Evolutionary conservation across 805 yeast species (phyloP).

Genomic region (Yarrowia deformans): DNA sequence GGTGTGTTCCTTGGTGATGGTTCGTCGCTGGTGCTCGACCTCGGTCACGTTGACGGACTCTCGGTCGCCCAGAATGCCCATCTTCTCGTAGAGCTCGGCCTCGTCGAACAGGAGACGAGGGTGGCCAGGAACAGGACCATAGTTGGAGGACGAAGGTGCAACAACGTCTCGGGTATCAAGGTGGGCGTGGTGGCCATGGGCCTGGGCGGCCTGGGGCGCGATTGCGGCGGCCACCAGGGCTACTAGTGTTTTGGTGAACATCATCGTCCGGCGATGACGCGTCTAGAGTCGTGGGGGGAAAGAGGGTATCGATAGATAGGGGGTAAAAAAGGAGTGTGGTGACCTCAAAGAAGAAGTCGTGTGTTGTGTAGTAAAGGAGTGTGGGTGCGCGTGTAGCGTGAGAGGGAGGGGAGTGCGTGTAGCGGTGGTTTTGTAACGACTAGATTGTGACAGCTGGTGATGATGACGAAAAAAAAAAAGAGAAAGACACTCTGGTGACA

Average conservation of each 20-base stretch:
- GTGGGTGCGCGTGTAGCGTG: constrained; percentile 23
- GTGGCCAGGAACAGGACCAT: constrained; percentile 8
- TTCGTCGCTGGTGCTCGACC: not conserved
- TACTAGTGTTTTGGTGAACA: constrained; percentile 17
- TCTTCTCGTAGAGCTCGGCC: constrained; percentile 10
- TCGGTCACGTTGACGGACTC: constrained; percentile 22
- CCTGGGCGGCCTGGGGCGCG: constrained; percentile 8
- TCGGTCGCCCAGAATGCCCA: constrained; percentile 35
- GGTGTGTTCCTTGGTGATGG: constrained; percentile 3
- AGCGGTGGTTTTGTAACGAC: not conserved
- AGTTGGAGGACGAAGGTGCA: no score
- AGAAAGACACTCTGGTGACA: not conserved
- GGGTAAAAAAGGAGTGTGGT: constrained; percentile 19
- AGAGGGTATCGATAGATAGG: not conserved
- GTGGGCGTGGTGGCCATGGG: constrained; percentile 34
- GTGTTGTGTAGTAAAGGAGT: constrained; percentile 12
- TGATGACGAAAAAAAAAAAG: not conserved
- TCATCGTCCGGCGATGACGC: constrained; percentile 39
- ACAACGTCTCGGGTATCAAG: constrained; percentile 2
- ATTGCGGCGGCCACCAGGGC: constrained; percentile 30
- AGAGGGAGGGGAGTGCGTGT: not conserved
- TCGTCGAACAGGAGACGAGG: constrained; percentile 34
- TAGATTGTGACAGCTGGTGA: constrained; percentile 2
- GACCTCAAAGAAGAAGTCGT: not conserved
- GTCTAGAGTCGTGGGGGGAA: not conserved